Evolutionary conservation across 352 stramenopile genomes (phyloP).

Genomic region (Pythium aquatile): DNA sequence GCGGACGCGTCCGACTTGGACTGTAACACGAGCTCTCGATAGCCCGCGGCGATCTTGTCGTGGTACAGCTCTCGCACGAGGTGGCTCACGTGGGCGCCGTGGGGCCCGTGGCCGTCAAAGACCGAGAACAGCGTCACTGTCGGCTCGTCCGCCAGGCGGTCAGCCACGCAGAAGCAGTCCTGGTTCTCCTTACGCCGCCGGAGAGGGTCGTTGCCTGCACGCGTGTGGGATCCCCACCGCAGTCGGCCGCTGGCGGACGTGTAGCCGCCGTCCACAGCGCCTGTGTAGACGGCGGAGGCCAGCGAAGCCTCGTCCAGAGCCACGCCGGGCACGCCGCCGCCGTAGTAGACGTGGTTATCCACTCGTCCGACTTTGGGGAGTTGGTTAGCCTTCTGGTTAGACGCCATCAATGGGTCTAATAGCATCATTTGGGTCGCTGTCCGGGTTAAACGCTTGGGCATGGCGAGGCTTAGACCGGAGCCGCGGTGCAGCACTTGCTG

Average conservation of each 20-base stretch:
- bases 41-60: conserved; percentile 43
- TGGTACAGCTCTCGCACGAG: conserved; percentile 72
- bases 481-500: conserved; percentile 10
- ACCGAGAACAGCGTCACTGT: conserved; percentile 66
- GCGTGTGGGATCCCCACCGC: conserved; percentile 51
- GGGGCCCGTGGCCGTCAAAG: conserved; percentile 72
- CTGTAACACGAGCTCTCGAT: conserved; percentile 31
- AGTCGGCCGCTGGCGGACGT: conserved; percentile 42
- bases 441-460: conserved; percentile 21
- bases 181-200: conserved; percentile 85
- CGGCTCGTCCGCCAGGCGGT: conserved; percentile 44
- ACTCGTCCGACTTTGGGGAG: neutral
- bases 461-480: conserved; percentile 2
- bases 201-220: conserved; percentile 71
- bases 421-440: conserved; percentile 24
- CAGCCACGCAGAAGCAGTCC: conserved; percentile 65
- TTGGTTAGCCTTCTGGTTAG: neutral
- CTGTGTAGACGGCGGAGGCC: conserved; percentile 66
- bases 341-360: conserved; percentile 37
- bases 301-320: conserved; percentile 56
- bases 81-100: conserved; percentile 77
- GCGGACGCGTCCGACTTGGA: conserved; percentile 10
- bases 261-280: conserved; percentile 46
- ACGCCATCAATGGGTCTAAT: conserved; percentile 14
- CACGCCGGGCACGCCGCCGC: conserved; percentile 64